Evolutionary conservation across 2,329 filamentous ascomycete species (phyloP), one percentile per base, ranked within the genome.

Genomic region (Aureobasidium melanogenum): DNA sequence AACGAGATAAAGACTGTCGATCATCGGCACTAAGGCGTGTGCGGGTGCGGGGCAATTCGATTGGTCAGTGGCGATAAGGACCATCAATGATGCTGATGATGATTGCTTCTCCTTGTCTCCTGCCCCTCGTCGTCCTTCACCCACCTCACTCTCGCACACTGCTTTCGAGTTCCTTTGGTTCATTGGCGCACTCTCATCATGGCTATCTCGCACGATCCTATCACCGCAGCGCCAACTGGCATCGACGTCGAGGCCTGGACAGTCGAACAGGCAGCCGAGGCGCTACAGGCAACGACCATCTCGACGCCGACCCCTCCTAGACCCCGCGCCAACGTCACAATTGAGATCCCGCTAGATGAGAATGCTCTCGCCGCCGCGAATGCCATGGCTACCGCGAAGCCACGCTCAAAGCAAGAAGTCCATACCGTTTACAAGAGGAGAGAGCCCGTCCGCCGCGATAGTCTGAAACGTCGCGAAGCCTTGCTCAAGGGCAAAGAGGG

Each of bases 401-500:
- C 26, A 14, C 24, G 44, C 26, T 66, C 68, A 50, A 69, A 73
- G 61, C 64, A 65, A 56, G 60, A 81, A 75, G 59, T 77, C 73
- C 80, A 70, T 67, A 67, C 75, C 64, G 64, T 74, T 67, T 75
- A 79, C 69, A 76, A 77, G 64, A 71, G 88, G 44, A 79, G 79
- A 63, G 80, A 81, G 68, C 78, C 80, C 6, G 68, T 84, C 48
- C 77, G 82, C 36, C 80, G 84, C 55, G 85, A 88, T 68, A 86
- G 83, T 67, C 68, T 84, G 68, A 85, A 84, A 69, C 75, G 83
- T 56, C 85, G 92, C 19, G 91, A 96, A 66, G 84, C 86, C 2
- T 71, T 96, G 57, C 79, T 94, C 34, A 95, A 91, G 77, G 93
- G 93, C 61, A 96, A 95, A 67, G 91, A 97, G 74, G 93, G 93